Conservation (phyloP, 768 basidiomycete species). For the Coprinellus micaceus region DNA sequence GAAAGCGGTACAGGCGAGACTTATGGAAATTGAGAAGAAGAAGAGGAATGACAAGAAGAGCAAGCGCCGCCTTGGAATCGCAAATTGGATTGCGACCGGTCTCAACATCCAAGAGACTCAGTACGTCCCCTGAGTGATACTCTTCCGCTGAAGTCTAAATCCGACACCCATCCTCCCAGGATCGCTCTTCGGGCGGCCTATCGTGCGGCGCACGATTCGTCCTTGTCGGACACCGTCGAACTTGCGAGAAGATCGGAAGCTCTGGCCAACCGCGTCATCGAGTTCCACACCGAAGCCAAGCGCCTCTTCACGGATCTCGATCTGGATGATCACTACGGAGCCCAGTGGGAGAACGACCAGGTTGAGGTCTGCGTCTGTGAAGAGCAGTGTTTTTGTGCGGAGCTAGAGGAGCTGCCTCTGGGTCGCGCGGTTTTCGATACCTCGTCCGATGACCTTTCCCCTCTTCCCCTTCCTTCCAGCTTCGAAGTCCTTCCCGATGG, state of each 20-base stretch:
- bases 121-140: neutral
- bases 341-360: too few relatives aligned
- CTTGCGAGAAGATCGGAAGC: too few relatives aligned
- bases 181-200: neutral
- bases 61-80: too few relatives aligned
- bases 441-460: neutral
- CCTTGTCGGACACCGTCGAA: too few relatives aligned
- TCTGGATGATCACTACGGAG: neutral
- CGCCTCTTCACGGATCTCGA: neutral
- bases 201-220: neutral
- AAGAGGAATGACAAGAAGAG: neutral
- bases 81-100: neutral
- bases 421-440: neutral
- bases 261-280: too few relatives aligned
- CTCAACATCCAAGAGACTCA: neutral
- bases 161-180: neutral
- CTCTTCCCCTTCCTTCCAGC: neutral
- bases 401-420: too few relatives aligned
- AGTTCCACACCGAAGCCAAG: neutral
- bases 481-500: neutral
- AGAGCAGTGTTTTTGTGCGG: neutral
- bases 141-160: neutral
- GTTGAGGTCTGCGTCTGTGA: neutral
- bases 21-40: neutral
- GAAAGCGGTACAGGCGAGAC: neutral